Conservation (phyloP, 2,329 filamentous ascomycete species). For the Claviceps arundinis region DNA sequence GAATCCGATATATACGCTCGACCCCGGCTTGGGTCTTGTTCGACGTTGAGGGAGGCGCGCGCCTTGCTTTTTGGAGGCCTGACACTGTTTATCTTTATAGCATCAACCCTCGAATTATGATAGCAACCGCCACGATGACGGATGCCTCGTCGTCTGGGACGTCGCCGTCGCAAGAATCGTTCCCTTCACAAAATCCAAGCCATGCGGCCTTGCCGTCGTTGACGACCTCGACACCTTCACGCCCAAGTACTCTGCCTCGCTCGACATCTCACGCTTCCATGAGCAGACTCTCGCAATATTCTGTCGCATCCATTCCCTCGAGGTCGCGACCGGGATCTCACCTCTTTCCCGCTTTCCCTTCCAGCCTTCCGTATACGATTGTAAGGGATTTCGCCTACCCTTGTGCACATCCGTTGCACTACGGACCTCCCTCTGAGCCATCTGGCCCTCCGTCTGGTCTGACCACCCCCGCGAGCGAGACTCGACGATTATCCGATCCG, state of each 20-base stretch:
- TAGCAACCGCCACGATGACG: conserved; percentile 40
- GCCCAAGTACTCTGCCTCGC: conserved; percentile 46
- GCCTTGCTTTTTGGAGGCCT: neutral
- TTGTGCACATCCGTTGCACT: conserved; percentile 71
- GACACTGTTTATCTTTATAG: neutral
- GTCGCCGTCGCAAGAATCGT: conserved; percentile 36
- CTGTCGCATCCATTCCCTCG: conserved; percentile 51
- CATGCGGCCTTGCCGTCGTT: conserved; percentile 42
- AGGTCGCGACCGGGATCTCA: conserved; percentile 72
- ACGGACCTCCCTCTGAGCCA: conserved; percentile 72
- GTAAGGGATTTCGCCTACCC: conserved; percentile 96
- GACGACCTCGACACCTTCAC: conserved; percentile 43
- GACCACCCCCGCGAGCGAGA: conserved; percentile 75
- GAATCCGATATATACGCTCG: neutral
- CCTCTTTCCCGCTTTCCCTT: conserved; percentile 71
- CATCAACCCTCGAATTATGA: conserved; percentile 15
- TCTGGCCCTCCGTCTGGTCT: conserved; percentile 59
- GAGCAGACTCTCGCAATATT: conserved; percentile 75
- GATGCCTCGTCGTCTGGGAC: conserved; percentile 40
- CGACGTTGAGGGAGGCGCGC: neutral
- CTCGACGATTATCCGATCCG: conserved; percentile 72
- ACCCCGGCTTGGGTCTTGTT: neutral
- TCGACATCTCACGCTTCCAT: conserved; percentile 67
- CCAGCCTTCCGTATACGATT: conserved; percentile 73
- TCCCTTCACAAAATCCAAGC: conserved; percentile 34